Base-by-base conservation (phyloP, 73 alveolate genomes). In the Paramecium biaurelia region DNA sequence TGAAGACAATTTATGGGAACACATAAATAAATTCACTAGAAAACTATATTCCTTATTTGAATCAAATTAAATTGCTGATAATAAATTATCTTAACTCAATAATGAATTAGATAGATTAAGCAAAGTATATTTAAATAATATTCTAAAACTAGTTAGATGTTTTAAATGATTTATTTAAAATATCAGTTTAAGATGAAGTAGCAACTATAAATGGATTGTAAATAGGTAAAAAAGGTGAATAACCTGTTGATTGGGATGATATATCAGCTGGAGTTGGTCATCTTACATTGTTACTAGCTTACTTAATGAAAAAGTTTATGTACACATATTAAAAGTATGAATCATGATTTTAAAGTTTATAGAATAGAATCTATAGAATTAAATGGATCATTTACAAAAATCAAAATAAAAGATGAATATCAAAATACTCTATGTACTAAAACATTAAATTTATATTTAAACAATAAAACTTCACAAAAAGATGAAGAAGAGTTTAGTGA, bases 401-500 rank as follows among this genome's bases (percentile, higher is more conserved):
- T 79, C 14, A 47, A 20, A 41, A 24, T 47, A 1, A 79, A 34
- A 79, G 90, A 79, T 42, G 58, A 21, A 41, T 63, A 30, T 63
- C 14, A 32, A 38, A 42, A 72, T 35, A 11, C 35, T 12, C 15
- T 28, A 15, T 72, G 34, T 12, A 32, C 30, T 0, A 79, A 45
- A 47, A 18, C 90, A 0, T 45, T 79, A 23, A 79, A 79, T 79
- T 7, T 79, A 63, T 79, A 11, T 79, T 20, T 41, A n/a, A 43
- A 30, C 20, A 79, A n/a, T 47, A 79, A 45, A 47, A 24, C 70
- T 20, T 47, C 90, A 0, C 5, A 41, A 26, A 79, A 79, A 26
- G 90, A 79, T 30, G 90, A 79, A 42, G 90, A 79, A 79, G 90
- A 79, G n/a, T 79, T 79, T 47, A 79, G 32, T 42, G 90, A 79